A percentile compares a stretch with the other conserved stretches of the same genome.
These are phyloP conservation scores for Pleurotus giganteus DNA, from an alignment of 768 basidiomycete species.

Conservation along the genomic window DNA sequence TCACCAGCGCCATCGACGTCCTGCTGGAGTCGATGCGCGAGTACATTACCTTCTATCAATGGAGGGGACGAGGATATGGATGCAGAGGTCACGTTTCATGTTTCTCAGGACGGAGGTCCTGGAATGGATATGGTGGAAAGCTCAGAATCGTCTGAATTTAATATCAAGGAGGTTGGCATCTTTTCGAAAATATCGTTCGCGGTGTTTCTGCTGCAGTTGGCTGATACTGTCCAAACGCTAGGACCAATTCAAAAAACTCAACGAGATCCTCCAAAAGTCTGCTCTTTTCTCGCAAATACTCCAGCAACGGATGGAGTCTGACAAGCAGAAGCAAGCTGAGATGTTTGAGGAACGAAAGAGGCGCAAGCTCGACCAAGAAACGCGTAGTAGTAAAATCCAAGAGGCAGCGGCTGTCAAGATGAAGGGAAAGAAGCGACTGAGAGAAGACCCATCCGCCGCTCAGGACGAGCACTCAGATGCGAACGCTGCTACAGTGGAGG, in stretches of 20 bases:
- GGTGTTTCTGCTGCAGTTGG: too few relatives aligned
- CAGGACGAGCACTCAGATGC: constrained; percentile 12
- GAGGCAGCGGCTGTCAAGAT: neutral
- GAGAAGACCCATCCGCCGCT: constrained; percentile 17
- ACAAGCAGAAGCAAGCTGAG: constrained; percentile 30
- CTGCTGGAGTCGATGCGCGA: neutral
- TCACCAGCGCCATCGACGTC: neutral
- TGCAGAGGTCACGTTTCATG: neutral
- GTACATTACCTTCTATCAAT: neutral
- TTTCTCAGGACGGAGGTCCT: neutral
- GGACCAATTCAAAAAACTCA: constrained; percentile 29
- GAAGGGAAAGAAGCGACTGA: constrained; percentile 21
- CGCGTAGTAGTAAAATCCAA: neutral
- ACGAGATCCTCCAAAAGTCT: constrained; percentile 73
- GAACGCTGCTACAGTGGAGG: constrained; percentile 6
- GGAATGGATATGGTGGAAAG: neutral
- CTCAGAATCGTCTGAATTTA: neutral
- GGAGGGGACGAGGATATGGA: neutral
- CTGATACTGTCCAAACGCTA: neutral
- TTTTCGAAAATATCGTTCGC: too few relatives aligned
- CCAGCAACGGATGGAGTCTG: constrained; percentile 72
- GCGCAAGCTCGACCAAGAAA: constrained; percentile 23
- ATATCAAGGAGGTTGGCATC: too few relatives aligned
- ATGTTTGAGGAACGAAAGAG: constrained; percentile 21
- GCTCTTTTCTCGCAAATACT: constrained; percentile 72